Base-by-base conservation (phyloP, 164 flowering plant species). In the Buxus sempervirens region DNA sequence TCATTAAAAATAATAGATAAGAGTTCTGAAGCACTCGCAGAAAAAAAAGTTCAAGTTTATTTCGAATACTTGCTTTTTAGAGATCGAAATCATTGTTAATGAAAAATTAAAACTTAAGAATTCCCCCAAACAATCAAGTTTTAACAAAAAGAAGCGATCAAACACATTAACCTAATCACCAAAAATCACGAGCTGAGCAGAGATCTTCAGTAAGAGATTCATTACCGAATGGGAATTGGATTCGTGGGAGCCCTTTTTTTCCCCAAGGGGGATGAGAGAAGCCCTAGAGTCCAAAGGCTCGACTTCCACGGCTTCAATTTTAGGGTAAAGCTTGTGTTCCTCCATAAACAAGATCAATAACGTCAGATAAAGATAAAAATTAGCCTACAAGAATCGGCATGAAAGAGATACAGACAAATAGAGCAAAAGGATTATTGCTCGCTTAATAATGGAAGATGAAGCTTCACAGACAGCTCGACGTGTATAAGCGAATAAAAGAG, bases 261-360 rank as follows among this genome's bases (percentile, higher is more conserved):
- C 21, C 22, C 55, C 55, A 21, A 53, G n/a, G 3, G 55, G 19
- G 19, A 20, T 18, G 19, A 53, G 55, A 14, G 55, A 19, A 19
- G 19, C 21, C 55, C 55, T 53, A 53, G 55, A 14, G 20, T 13
- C 55, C 55, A 53, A 18, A 58, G 62, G 62, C 19, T 25, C 62
- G 14, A 15, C 25, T 25, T 63, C 68, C 12, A 63, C 68, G 32
- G 55, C 20, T 0, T 63, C 21, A 27, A 57, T 63, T 56, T 64
- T 58, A 22, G 73, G 73, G 58, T 64, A 70, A 9, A 21, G 68
- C 1, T 25, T 32, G 32, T 36, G 13, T 49, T 48, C 72, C 54
- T 70, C 72, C 72, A 70, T 70, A 16, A 66, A 53, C 54, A 45
- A 62, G 9, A 9, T 18, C 10, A 21, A 23, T 19, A 24, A 7